Base-by-base conservation (phyloP, 306 rosid genomes). In the Prunus salicina region DNA sequence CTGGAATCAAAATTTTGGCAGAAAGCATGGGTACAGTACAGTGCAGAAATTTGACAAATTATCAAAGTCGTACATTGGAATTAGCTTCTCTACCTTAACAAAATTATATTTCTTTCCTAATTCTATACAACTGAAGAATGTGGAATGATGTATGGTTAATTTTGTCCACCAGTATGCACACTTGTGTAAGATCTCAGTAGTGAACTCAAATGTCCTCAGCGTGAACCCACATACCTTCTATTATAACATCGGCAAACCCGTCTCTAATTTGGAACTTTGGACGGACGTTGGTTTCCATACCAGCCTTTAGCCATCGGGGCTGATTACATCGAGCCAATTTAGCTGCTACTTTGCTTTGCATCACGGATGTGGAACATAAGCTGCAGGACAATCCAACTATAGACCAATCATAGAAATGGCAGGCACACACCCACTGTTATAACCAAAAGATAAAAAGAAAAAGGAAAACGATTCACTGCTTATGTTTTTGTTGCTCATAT, bases 361-460 rank as follows among this genome's bases (percentile, higher is more conserved):
- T 90, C 96, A 5, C 83, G 91, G 82, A 94, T 87, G 80, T 89
- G 90, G 82, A 94, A 88, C 97, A 90, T 92, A 69, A 92, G 88
- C 98, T 94, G 88, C 86, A 79, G 62, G 53, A 82, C 11, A 73
- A 55, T 64, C 62, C 80, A 38, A 30, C 13, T 3, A 55, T 62
- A 69, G 41, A 72, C 51, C 75, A 76, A 69, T 70, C 18, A 49
- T 71, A 57, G 76, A 64, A 52, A 43, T 2, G 49, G 65, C 5
- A 20, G 25, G 34, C 63, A 55, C 76, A 34, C 5, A 56, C 2
- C n/a, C 9, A 20, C 66, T 24, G 14, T 2, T 5, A 11, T 22
- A 56, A 8, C 43, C 43, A 38, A 38, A 38, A 38, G 2, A 38
- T 0, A 38, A 6, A 38, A 38, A 38, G 6, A 32, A 32, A 32